Evolutionary conservation across 2,329 filamentous ascomycete genomes (phyloP).

Genomic region (Mycosphaerella sp.): DNA sequence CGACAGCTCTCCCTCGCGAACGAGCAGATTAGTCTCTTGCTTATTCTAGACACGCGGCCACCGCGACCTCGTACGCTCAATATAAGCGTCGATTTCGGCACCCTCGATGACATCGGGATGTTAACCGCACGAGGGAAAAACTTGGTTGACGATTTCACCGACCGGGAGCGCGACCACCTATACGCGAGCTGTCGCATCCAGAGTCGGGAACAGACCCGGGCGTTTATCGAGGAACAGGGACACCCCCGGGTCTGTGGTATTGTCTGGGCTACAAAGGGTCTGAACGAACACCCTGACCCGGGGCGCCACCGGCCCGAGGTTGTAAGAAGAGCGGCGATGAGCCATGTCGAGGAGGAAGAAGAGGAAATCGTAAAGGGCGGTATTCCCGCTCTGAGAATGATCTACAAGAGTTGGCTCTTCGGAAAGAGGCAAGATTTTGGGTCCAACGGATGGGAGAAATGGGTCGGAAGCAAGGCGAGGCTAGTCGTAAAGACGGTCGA

Average conservation of each 20-base stretch:
- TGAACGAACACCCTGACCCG: too few relatives aligned
- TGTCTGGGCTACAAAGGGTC: background rate
- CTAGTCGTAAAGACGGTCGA: too few relatives aligned
- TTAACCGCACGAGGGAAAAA: too few relatives aligned
- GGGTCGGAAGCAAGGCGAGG: background rate
- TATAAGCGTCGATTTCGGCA: background rate
- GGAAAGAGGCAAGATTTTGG: background rate
- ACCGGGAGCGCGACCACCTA: too few relatives aligned
- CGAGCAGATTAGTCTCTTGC: slow-evolving; percentile 16
- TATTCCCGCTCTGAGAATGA: background rate
- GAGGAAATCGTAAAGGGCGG: too few relatives aligned
- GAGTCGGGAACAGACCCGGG: background rate
- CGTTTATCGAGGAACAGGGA: background rate
- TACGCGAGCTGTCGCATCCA: too few relatives aligned
- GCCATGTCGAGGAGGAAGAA: background rate
- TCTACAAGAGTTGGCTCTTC: too few relatives aligned
- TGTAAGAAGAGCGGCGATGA: background rate
- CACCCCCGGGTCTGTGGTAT: background rate
- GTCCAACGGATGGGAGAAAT: background rate
- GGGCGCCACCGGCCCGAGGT: too few relatives aligned
- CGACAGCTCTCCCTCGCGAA: slow-evolving; percentile 38
- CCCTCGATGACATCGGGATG: background rate
- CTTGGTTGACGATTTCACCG: too few relatives aligned
- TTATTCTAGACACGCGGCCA: slow-evolving; percentile 22
- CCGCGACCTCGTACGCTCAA: background rate